Conservation (phyloP, 2,329 filamentous ascomycete species). For the Emericellopsis cladophorae region DNA sequence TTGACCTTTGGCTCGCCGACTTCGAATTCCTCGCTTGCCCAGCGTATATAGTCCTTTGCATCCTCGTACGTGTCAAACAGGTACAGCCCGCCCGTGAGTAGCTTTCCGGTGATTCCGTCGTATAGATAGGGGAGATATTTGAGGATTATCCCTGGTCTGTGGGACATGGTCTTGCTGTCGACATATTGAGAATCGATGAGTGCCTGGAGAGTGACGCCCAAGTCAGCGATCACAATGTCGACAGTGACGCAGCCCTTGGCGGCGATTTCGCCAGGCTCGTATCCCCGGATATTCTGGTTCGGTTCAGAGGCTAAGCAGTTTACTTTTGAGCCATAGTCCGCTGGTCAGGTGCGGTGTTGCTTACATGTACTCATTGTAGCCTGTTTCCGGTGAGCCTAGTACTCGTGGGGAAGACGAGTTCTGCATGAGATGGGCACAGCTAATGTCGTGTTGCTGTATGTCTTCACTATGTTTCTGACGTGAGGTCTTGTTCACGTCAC, state of each 20-base stretch:
- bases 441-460: no score
- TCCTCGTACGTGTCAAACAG: slow-evolving; percentile 6
- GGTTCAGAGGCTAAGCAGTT: neutral
- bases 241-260: slow-evolving; percentile 1
- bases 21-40: slow-evolving; percentile 4
- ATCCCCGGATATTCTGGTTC: slow-evolving; percentile 1
- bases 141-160: slow-evolving; percentile 6
- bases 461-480: no score
- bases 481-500: no score
- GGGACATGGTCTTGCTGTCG: slow-evolving; percentile 5
- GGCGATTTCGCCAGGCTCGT: slow-evolving; percentile 2
- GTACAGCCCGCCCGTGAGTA: slow-evolving; percentile 5
- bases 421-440: no score
- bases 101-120: slow-evolving; percentile 4
- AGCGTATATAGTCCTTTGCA: slow-evolving; percentile 5
- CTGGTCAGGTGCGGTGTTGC: no score
- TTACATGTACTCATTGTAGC: no score
- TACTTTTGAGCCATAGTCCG: no score
- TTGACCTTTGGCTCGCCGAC: slow-evolving; percentile 2
- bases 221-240: neutral
- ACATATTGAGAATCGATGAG: slow-evolving; percentile 5
- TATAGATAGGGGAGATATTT: slow-evolving; percentile 6
- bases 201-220: slow-evolving; percentile 2
- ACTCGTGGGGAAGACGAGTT: no score
- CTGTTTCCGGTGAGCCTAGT: no score